Evolutionary conservation across 345 rosid genomes (phyloP), one percentile per base, ranked within the genome.

Genomic region (Hirschfeldia incana): DNA sequence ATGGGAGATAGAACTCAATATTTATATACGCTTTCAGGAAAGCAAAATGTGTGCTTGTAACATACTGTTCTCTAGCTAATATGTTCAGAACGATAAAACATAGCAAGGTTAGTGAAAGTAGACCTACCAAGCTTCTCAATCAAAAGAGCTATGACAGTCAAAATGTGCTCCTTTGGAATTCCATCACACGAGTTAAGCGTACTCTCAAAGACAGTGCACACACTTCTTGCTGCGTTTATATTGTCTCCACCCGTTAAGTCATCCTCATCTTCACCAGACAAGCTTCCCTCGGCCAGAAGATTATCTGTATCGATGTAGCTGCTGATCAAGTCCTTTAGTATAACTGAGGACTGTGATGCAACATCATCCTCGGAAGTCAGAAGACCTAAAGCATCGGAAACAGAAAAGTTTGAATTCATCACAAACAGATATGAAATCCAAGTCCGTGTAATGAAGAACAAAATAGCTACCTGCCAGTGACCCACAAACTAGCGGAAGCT

Each of bases 101-200:
- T 74, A 61, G 59, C 42, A 61, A n/a, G 42, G 42, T 2, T 16
- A 73, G 21, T 16, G 71, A 74, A 27, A 63, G 55, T 55, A 72
- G 42, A 76, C 90, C 4, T 87, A 94, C 99, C 94, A 74, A 95
- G 94, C 82, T 85, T 90, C 62, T 80, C 80, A 77, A 91, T 89
- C 76, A 91, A 77, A 79, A 77, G 74, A 73, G 90, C 78, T 67
- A 84, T 82, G 74, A 85, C 88, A 6, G 82, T 81, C 82, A 91
- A 86, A 75, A 87, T 62, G 76, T 89, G 90, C 86, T 88, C 88
- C 8, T 80, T 84, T 34, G 92, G 96, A 78, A 74, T 76, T 69
- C 83, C 89, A 67, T 78, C 80, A 62, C 68, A 85, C 64, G 86
- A 82, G 76, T 59, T 62, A 11, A 94, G 75, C 69, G 69, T 32